Evolutionary conservation across 768 basidiomycete species (phyloP), one percentile per base, ranked within the genome.

Genomic region (Wakefieldia striispora): DNA sequence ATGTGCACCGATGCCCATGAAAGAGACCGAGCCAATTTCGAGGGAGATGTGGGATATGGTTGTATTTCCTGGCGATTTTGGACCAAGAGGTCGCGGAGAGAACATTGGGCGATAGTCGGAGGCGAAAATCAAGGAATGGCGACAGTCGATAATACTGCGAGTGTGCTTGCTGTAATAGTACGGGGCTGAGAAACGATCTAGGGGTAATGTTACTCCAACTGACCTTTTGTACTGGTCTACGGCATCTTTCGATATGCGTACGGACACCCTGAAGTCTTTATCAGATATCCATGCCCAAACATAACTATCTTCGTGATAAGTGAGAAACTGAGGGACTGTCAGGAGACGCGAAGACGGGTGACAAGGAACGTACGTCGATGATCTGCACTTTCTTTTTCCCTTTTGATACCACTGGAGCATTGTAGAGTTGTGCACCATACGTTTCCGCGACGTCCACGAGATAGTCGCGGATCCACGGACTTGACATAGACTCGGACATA

Each of bases 281-380:
- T 90, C 87, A 2, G 85, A 86, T 13, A 82, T 62, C 39, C 69
- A 67, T 1, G 79, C 85, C 86, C 87, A 90, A 16, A 87, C 60
- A n/a, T 72, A 69, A 38, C 75, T 71, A 31, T 73, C 60, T 6
- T 60, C 57, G 17, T 72, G 73, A 54, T 71, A 79, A 7, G 81
- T 82, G 21, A 87, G 64, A 54, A 85, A 80, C 86, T 88, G 47
- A 13, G 14, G 6, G 35, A n/a, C 8, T n/a, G 37, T 53, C 50
- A 47, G 38, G 29, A 14, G 41, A n/a, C 26, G 37, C 13, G 27
- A 11, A 20, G 2, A 23, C 11, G 19, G 33, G 11, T 9, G 13
- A 13, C 21, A 16, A 20, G 34, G 39, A 17, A 54, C 68, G 40
- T 41, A 80, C 87, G 67, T 85, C 77, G 39, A 74, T 69, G 20